Evolutionary conservation across 371 early-diverging fungal genomes (phyloP).

Genomic region (Rhizopus sp.): DNA sequence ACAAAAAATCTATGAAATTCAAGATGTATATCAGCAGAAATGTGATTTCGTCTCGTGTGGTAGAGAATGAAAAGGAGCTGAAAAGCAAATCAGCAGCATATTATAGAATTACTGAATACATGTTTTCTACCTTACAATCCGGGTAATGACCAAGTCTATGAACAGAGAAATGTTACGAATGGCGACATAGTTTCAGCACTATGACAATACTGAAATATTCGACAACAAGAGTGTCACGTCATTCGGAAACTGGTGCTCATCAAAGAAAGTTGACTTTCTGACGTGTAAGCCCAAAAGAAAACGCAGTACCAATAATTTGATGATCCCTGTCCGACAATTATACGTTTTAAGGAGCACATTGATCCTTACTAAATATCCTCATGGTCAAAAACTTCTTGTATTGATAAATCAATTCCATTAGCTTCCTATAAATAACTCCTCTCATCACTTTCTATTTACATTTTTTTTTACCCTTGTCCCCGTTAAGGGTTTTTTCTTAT

Average conservation of each 20-base stretch:
- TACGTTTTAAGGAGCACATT: neutral
- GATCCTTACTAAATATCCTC: too few relatives aligned
- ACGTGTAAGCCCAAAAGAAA: slow-evolving; percentile 3
- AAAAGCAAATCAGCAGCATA: neutral
- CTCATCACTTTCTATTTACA: too few relatives aligned
- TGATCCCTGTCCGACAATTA: slow-evolving; percentile 1
- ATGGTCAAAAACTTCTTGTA: too few relatives aligned
- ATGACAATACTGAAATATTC: slow-evolving; percentile 8
- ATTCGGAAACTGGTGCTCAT: slow-evolving; percentile 12
- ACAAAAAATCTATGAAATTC: slow-evolving; percentile 2
- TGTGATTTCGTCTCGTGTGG: neutral
- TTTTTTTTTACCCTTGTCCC: too few relatives aligned
- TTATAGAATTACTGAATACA: slow-evolving; percentile 1
- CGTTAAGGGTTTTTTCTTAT: too few relatives aligned
- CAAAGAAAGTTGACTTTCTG: slow-evolving; percentile 8
- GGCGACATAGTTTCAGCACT: slow-evolving; percentile 7
- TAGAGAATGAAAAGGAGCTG: neutral
- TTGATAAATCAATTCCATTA: too few relatives aligned
- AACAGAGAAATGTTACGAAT: slow-evolving; percentile 13
- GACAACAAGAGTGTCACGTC: slow-evolving; percentile 6
- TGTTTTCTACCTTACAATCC: slow-evolving; percentile 5
- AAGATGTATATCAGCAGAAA: slow-evolving; percentile 6
- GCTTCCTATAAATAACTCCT: too few relatives aligned
- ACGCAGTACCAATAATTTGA: slow-evolving; percentile 1
- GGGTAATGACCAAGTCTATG: slow-evolving; percentile 4